A percentile compares a stretch with the other conserved stretches of the same genome.
Evolutionary conservation across 2,329 filamentous ascomycete genomes (phyloP).

Genomic region (Colletotrichum lini): DNA sequence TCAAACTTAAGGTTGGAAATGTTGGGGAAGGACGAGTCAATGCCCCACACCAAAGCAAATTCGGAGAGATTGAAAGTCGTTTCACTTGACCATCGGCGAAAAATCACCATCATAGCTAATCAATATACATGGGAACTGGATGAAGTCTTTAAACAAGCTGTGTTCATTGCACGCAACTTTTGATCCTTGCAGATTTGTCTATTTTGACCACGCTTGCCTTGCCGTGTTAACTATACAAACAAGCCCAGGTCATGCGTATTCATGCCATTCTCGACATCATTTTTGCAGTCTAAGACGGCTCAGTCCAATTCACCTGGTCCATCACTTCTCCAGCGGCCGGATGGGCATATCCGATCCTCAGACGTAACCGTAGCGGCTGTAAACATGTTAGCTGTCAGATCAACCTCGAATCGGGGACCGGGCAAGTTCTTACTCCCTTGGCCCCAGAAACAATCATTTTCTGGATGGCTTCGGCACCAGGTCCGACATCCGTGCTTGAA

Average conservation of each 20-base stretch:
- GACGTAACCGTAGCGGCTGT: slow-evolving; percentile 85
- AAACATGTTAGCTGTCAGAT: slow-evolving; percentile 30
- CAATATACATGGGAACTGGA: too few relatives aligned
- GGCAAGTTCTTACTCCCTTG: slow-evolving; percentile 81
- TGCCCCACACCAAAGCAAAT: background rate
- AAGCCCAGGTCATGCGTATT: slow-evolving; percentile 20
- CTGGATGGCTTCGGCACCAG: slow-evolving; percentile 88
- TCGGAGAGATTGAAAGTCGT: background rate
- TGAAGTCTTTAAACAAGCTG: background rate
- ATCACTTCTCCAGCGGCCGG: slow-evolving; percentile 79
- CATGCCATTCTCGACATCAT: background rate
- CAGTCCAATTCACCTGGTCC: slow-evolving; percentile 98
- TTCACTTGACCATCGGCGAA: background rate
- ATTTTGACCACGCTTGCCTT: slow-evolving; percentile 35
- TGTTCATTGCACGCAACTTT: background rate
- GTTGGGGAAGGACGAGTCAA: background rate
- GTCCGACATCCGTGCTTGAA: slow-evolving; percentile 81
- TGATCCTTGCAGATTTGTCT: slow-evolving; percentile 30
- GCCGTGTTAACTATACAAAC: slow-evolving; percentile 33
- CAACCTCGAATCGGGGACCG: slow-evolving; percentile 44
- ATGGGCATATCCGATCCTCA: slow-evolving; percentile 87
- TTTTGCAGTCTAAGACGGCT: slow-evolving; percentile 67
- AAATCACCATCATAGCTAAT: background rate
- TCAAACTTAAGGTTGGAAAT: background rate
- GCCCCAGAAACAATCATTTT: slow-evolving; percentile 89